phyloP scores from a whole-genome alignment of 768 basidiomycete species.

The Dendrothele bispora region DNA sequence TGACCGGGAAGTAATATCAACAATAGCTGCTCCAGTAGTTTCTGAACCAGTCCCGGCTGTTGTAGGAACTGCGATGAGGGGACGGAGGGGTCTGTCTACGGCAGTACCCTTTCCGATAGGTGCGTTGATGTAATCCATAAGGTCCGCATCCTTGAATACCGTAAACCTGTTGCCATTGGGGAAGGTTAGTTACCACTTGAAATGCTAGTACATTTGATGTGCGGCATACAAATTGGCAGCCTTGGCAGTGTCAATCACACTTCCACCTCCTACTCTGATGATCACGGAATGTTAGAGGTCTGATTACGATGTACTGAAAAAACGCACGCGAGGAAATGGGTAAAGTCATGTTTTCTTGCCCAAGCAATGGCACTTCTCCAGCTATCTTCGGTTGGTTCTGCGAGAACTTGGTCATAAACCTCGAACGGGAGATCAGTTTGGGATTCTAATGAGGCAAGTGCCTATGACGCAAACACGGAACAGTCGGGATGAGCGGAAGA shows the following conservation, averaged over 20 bases:
- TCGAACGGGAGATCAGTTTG: constrained; percentile 78
- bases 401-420: constrained; percentile 76
- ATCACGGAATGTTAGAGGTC: not conserved
- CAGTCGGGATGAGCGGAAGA: not conserved
- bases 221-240: constrained; percentile 78
- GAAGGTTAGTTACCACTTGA: too few relatives aligned
- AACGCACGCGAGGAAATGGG: constrained; percentile 85
- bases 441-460: constrained; percentile 75
- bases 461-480: constrained; percentile 51
- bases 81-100: constrained; percentile 69
- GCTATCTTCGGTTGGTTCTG: constrained; percentile 91
- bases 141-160: constrained; percentile 87
- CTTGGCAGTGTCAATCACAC: constrained; percentile 95
- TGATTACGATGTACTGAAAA: constrained; percentile 23
- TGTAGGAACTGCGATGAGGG: constrained; percentile 81
- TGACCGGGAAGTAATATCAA: constrained; percentile 86
- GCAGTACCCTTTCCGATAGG: constrained; percentile 92
- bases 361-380: constrained; percentile 88
- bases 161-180: constrained; percentile 78
- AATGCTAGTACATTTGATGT: too few relatives aligned
- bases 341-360: constrained; percentile 84
- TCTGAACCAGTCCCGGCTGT: constrained; percentile 89
- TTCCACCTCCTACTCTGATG: constrained; percentile 83
- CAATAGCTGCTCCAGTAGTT: constrained; percentile 92
- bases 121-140: constrained; percentile 97